A percentile compares a stretch with the other conserved stretches of the same genome.
Evolutionary conservation across 2,329 filamentous ascomycete genomes (phyloP).

Genomic region (Arachnomyces sp.): DNA sequence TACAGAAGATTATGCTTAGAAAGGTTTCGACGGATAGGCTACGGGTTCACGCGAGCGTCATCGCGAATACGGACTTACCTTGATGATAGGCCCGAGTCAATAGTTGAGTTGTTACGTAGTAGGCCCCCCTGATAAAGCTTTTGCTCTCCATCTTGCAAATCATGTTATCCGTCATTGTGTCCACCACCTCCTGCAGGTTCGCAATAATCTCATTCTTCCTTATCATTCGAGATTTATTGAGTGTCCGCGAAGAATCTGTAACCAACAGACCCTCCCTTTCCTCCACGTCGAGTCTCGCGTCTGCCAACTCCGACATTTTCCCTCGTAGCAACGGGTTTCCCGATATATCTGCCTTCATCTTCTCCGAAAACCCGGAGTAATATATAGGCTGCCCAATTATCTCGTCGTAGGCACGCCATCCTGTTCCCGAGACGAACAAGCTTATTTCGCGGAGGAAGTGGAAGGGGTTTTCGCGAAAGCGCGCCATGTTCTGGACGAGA

Average conservation of each 20-base stretch:
- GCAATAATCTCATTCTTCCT: conserved; percentile 56
- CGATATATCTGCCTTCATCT: conserved; percentile 74
- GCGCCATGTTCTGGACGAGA: conserved; percentile 64
- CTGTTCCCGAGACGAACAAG: conserved; percentile 82
- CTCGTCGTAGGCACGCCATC: conserved; percentile 90
- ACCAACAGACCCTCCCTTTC: conserved; percentile 62
- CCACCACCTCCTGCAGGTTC: conserved; percentile 69
- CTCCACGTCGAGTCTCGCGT: conserved; percentile 65
- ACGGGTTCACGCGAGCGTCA: neutral
- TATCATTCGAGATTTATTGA: conserved; percentile 10
- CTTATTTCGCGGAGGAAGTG: conserved; percentile 90
- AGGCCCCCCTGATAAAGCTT: conserved; percentile 81
- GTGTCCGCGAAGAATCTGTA: conserved; percentile 23
- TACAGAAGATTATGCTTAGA: conserved; percentile 15
- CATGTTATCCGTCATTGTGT: conserved; percentile 86
- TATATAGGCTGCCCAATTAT: conserved; percentile 88
- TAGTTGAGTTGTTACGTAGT: conserved; percentile 80
- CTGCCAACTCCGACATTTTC: conserved; percentile 69
- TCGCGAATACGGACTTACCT: conserved; percentile 33
- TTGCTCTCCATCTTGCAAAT: conserved; percentile 99
- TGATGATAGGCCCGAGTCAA: conserved; percentile 91
- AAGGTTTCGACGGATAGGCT: no score
- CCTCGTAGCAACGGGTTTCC: conserved; percentile 64
- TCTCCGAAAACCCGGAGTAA: conserved; percentile 83
- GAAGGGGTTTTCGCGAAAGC: conserved; percentile 65